Conservation (phyloP, 306 rosid species). For the Ormosia emarginata region DNA sequence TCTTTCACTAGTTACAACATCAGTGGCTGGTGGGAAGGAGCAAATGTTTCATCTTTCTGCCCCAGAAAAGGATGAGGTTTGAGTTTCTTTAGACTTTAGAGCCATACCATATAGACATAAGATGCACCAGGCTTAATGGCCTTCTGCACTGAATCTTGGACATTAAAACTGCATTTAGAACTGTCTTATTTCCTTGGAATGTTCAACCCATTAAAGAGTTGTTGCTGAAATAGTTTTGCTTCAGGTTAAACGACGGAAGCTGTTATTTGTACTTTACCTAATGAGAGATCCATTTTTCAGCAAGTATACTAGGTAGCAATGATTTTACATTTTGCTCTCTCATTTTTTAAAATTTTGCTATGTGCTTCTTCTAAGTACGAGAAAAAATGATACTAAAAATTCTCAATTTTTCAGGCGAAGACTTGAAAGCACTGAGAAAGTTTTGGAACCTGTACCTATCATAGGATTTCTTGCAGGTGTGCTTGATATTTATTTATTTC, state of each 20-base stretch:
- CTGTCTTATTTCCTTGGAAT: background rate
- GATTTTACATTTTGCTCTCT: constrained; percentile 1
- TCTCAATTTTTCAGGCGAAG: constrained; percentile 48
- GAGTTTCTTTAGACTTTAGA: constrained; percentile 30
- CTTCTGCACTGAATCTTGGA: background rate
- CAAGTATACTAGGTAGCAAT: constrained; percentile 69
- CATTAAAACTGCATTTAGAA: background rate
- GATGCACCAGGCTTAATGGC: background rate
- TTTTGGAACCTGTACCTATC: constrained; percentile 67
- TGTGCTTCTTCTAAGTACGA: background rate
- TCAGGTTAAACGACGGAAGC: constrained; percentile 76
- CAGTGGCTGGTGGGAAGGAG: constrained; percentile 34
- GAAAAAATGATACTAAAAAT: background rate
- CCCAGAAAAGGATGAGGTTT: constrained; percentile 83
- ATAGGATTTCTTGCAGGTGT: constrained; percentile 84
- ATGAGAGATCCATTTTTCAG: constrained; percentile 97
- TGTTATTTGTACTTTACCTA: constrained; percentile 77
- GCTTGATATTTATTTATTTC: constrained; percentile 15
- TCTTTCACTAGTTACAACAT: constrained; percentile 54
- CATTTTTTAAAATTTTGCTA: background rate
- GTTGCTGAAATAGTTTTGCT: constrained; percentile 27
- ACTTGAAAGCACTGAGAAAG: constrained; percentile 66
- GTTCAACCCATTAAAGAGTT: background rate
- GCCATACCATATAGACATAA: background rate
- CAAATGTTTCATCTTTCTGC: constrained; percentile 49